These are phyloP conservation scores for Wickerhamomyces alni DNA, from an alignment of 805 yeast species.

Conservation along the genomic window DNA sequence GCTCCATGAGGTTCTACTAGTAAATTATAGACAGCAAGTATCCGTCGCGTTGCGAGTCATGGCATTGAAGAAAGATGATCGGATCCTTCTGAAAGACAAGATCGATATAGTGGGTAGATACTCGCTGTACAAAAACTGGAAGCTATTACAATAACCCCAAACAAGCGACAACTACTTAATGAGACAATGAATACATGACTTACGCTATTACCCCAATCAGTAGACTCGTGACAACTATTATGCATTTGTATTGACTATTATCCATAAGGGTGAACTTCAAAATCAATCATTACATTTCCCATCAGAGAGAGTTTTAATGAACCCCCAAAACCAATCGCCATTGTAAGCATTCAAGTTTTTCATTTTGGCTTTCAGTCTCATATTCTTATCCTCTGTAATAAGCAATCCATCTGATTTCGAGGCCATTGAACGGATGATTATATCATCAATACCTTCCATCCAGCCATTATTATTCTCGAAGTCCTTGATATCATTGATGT, in stretches of 20 bases:
- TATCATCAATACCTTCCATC: conserved; percentile 69
- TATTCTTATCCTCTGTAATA: conserved; percentile 68
- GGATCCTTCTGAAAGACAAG: conserved; percentile 6
- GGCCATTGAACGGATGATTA: conserved; percentile 22
- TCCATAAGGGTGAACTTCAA: too few species aligned
- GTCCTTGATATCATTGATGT: conserved; percentile 66
- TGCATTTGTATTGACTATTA: too few species aligned
- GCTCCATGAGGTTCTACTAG: conserved; percentile 10
- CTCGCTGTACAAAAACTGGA: conserved; percentile 19
- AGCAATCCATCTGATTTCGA: conserved; percentile 29
- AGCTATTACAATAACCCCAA: conserved; percentile 2
- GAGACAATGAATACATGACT: too few species aligned
- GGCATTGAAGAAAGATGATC: conserved; percentile 11
- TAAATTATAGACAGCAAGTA: conserved; percentile 14
- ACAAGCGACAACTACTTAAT: too few species aligned
- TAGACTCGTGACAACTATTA: background rate
- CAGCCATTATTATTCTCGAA: conserved; percentile 69
- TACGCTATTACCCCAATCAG: too few species aligned
- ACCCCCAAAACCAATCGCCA: conserved; percentile 55
- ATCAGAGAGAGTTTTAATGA: conserved; percentile 38
- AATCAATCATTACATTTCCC: conserved; percentile 46
- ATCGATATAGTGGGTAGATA: conserved; percentile 1
- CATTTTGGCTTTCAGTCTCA: conserved; percentile 60
- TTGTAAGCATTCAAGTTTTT: conserved; percentile 50
- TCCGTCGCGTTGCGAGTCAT: conserved; percentile 6